phyloP scores from a whole-genome alignment of 2,329 filamentous ascomycete genomes.

The Colletotrichum theobromicola region DNA sequence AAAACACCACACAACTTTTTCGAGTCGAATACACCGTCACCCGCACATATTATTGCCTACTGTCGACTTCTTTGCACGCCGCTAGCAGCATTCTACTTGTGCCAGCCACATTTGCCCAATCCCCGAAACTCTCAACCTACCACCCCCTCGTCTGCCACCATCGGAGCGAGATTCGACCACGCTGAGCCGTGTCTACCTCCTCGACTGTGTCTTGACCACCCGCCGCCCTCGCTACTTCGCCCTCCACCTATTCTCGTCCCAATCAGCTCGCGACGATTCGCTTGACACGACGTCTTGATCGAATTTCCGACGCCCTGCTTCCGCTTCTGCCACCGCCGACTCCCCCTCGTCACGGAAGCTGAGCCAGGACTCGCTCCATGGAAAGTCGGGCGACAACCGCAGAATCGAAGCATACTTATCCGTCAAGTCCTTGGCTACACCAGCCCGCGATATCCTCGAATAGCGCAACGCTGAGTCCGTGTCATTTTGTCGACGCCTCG shows the following conservation, averaged over 20 bases:
- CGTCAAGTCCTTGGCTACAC: slow-evolving; percentile 44
- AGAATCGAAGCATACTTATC: slow-evolving; percentile 54
- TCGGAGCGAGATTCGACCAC: slow-evolving; percentile 8
- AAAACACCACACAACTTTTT: neutral
- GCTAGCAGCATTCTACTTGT: slow-evolving; percentile 16
- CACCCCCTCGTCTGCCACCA: slow-evolving; percentile 2
- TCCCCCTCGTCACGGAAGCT: slow-evolving; percentile 23
- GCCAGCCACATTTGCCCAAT: neutral
- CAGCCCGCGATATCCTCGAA: slow-evolving; percentile 25
- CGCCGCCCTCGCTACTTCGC: neutral
- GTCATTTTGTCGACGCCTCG: slow-evolving; percentile 22
- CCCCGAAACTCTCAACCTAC: slow-evolving; percentile 2
- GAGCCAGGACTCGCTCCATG: slow-evolving; percentile 47
- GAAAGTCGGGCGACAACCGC: slow-evolving; percentile 55
- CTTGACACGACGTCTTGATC: slow-evolving; percentile 1
- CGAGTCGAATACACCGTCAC: neutral
- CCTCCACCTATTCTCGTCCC: neutral
- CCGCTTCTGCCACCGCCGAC: neutral
- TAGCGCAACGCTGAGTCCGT: slow-evolving; percentile 29
- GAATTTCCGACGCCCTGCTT: slow-evolving; percentile 8
- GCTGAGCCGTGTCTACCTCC: neutral
- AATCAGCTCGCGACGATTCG: neutral
- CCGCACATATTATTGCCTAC: neutral
- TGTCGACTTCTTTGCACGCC: neutral
- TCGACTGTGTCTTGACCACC: neutral